A percentile compares a stretch with the other conserved stretches of the same genome.
phyloP scores from a whole-genome alignment of 768 basidiomycete species.

The Hydnum rufescens region DNA sequence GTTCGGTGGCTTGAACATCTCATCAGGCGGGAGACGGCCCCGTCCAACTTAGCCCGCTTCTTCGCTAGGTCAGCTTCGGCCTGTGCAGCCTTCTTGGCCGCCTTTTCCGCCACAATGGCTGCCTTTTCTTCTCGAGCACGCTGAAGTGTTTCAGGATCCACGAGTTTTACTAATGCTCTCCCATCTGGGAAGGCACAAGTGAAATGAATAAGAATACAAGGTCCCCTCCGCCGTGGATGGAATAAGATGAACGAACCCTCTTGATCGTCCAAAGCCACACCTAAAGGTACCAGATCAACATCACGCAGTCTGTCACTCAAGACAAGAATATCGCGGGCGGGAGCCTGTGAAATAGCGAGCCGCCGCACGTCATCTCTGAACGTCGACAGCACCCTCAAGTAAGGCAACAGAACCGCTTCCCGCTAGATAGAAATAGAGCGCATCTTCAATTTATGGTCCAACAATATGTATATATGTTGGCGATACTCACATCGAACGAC shows the following conservation, averaged over 20 bases:
- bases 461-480: neutral
- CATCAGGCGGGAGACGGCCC: conserved; percentile 50
- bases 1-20: conserved; percentile 73
- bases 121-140: conserved; percentile 78
- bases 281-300: conserved; percentile 74
- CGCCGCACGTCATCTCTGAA: conserved; percentile 83
- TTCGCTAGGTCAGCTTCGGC: conserved; percentile 46
- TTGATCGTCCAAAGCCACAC: conserved; percentile 91
- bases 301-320: conserved; percentile 84
- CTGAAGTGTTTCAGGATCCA: conserved; percentile 61
- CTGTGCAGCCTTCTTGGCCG: conserved; percentile 54
- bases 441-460: neutral
- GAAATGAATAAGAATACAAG: neutral
- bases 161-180: conserved; percentile 85
- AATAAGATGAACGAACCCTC: conserved; percentile 36
- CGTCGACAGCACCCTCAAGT: conserved; percentile 60
- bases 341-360: conserved; percentile 45
- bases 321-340: conserved; percentile 61
- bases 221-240: neutral
- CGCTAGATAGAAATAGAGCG: conserved; percentile 27
- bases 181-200: conserved; percentile 36
- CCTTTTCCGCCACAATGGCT: conserved; percentile 51
- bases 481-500: conserved; percentile 19
- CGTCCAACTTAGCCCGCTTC: conserved; percentile 52
- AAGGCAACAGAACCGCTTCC: conserved; percentile 76